Percentiles rank a stretch among this genome's conserved stretches.
These are phyloP conservation scores for Rhinocladiella similis DNA, from an alignment of 2,329 filamentous ascomycete genomes.

Conservation along the genomic window DNA sequence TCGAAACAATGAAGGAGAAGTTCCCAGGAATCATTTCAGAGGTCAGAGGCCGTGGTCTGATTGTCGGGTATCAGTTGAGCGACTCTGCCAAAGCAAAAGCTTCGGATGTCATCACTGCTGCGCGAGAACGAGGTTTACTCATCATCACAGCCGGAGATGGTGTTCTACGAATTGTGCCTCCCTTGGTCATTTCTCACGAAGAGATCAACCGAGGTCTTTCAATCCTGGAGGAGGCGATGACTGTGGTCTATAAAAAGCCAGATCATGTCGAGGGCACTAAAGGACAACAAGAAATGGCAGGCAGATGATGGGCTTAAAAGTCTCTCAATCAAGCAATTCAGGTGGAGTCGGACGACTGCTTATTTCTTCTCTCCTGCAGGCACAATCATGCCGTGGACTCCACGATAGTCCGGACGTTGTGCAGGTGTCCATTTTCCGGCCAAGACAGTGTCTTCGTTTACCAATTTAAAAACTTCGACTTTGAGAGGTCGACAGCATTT, in stretches of 20 bases:
- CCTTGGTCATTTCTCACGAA: constrained; percentile 73
- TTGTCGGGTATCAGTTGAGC: constrained; percentile 81
- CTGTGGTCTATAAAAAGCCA: constrained; percentile 50
- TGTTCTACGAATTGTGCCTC: constrained; percentile 87
- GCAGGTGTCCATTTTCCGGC: constrained; percentile 65
- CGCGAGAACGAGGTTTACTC: constrained; percentile 80
- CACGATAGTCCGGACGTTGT: constrained; percentile 61
- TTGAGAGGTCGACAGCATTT: constrained; percentile 75
- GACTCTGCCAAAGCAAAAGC: constrained; percentile 60
- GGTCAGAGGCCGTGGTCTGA: constrained; percentile 78
- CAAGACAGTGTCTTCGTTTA: constrained; percentile 44
- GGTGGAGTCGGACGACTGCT: neutral
- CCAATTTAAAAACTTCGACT: constrained; percentile 69
- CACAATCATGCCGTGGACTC: constrained; percentile 64
- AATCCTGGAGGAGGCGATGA: constrained; percentile 71
- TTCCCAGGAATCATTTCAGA: constrained; percentile 75
- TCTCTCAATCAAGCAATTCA: neutral
- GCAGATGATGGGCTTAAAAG: constrained; percentile 3
- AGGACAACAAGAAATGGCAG: constrained; percentile 47
- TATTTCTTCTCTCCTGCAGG: constrained; percentile 37
- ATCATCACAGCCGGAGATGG: constrained; percentile 93
- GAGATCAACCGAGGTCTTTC: constrained; percentile 77
- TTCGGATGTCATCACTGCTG: constrained; percentile 71
- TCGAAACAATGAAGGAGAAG: constrained; percentile 56
- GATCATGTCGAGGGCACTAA: constrained; percentile 40